Evolutionary conservation across 768 basidiomycete genomes (phyloP), one percentile per base, ranked within the genome.

Genomic region (Lactifluus rugatus): DNA sequence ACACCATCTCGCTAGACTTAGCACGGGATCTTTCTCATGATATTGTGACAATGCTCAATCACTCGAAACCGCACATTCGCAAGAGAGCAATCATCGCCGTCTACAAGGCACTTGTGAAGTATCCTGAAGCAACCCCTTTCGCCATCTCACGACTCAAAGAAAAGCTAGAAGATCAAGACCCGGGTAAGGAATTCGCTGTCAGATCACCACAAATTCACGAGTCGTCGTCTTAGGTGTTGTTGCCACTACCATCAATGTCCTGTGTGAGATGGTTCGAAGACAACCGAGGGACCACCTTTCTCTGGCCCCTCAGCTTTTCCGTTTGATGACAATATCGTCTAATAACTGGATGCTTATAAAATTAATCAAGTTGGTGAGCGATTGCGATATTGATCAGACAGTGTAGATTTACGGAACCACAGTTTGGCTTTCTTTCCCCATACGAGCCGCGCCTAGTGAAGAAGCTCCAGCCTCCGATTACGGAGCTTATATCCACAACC

Each of bases 261-360:
- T 99, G 5, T 95, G 93, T 69, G 96, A 99, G 72, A 78, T 97
- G 37, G 87, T 90, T 13, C 81, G 90, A 57, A 76, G 80, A 46
- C 84, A 85, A 61, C 92, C 94, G 8, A 73, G 75, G 58, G 87
- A 89, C 59, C 93, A 92, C 68, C 77, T 99, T 8, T 76, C 84
- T 3, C 72, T 99, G 41, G 96, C 95, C 2, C 96, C 96, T 10
- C 89, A 89, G 65, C 71, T 98, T 54, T 99, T 98, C 70, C 91
- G 89, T 66, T 78, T 98, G 11, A 74, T 99, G 58, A 96, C 92
- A 0, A 92, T 86, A 2, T 93, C 93, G 11, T 87, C 89, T 10
- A 98, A 99, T 70, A 99, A 99, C 66, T 99, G 96, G 96, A 95
- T 98, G 91, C 79, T 99, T 58, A 99, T 99, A 71, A 99, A 99